A percentile compares a stretch with the other conserved stretches of the same genome.
Evolutionary conservation across 306 rosid genomes (phyloP).

Genomic region (Abrus pulchellus): DNA sequence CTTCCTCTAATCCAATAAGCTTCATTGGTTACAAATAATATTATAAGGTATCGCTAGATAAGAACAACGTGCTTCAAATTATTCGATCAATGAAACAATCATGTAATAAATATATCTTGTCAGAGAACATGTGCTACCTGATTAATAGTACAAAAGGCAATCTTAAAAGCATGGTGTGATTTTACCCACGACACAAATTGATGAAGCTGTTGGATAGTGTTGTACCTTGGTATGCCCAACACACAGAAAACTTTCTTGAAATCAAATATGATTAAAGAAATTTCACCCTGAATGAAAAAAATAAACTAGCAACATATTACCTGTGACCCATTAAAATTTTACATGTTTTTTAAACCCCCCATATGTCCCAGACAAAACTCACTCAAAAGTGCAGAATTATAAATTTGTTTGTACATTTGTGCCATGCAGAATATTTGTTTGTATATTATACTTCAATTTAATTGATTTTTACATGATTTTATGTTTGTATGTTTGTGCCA

Average conservation of each 20-base stretch:
- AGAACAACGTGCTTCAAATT: conserved; percentile 9
- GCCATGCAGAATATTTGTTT: neutral
- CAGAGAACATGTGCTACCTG: neutral
- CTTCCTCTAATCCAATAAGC: neutral
- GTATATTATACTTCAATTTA: too few species aligned
- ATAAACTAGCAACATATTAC: too few species aligned
- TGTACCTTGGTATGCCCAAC: neutral
- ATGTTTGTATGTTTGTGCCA: too few species aligned
- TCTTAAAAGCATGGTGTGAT: neutral
- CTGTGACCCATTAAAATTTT: too few species aligned
- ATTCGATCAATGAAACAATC: conserved; percentile 4
- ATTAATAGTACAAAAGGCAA: neutral
- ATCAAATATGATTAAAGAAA: too few species aligned
- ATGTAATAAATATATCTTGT: neutral
- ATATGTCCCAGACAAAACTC: too few species aligned
- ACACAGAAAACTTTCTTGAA: too few species aligned
- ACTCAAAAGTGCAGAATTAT: too few species aligned
- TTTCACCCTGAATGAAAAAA: too few species aligned
- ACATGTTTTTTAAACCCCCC: too few species aligned
- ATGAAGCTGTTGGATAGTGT: neutral
- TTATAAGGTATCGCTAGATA: neutral
- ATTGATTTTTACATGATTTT: too few species aligned
- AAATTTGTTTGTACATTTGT: neutral
- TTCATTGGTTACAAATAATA: neutral
- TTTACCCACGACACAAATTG: neutral